Evolutionary conservation across 306 rosid species (phyloP).

Genomic region (Prunus salicina): DNA sequence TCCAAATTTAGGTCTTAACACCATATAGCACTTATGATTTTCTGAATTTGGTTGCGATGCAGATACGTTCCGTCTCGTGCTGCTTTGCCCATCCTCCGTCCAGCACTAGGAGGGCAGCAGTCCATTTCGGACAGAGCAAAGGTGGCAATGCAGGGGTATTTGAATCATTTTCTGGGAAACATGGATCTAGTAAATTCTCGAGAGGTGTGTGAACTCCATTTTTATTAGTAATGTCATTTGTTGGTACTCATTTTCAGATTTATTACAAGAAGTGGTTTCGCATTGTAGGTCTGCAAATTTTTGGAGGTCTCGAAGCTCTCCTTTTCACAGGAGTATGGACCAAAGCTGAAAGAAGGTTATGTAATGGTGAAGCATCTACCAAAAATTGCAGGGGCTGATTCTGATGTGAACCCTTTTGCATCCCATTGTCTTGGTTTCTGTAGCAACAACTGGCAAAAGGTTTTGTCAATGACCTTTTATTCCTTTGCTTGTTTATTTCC

Average conservation of each 20-base stretch:
- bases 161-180: slow-evolving; percentile 80
- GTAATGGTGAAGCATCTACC: slow-evolving; percentile 49
- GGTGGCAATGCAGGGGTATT: slow-evolving; percentile 81
- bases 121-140: slow-evolving; percentile 70
- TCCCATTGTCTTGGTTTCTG: slow-evolving; percentile 23
- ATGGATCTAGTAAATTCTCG: slow-evolving; percentile 80
- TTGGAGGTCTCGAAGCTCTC: slow-evolving; percentile 58
- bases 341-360: slow-evolving; percentile 55
- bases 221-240: background rate
- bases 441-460: slow-evolving; percentile 50
- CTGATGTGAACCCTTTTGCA: slow-evolving; percentile 29
- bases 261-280: background rate
- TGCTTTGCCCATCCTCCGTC: slow-evolving; percentile 76
- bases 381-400: slow-evolving; percentile 25
- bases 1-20: slow-evolving; percentile 4
- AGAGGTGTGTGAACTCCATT: slow-evolving; percentile 50
- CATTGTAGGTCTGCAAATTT: slow-evolving; percentile 47
- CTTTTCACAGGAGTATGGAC: slow-evolving; percentile 43
- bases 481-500: background rate
- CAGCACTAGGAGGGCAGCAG: slow-evolving; percentile 75
- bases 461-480: slow-evolving; percentile 10
- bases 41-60: slow-evolving; percentile 20
- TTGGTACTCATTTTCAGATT: background rate
- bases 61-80: slow-evolving; percentile 87
- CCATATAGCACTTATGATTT: slow-evolving; percentile 1